Conservation (phyloP, 495 filamentous ascomycete genomes). For the Penicillium flavigenum region DNA sequence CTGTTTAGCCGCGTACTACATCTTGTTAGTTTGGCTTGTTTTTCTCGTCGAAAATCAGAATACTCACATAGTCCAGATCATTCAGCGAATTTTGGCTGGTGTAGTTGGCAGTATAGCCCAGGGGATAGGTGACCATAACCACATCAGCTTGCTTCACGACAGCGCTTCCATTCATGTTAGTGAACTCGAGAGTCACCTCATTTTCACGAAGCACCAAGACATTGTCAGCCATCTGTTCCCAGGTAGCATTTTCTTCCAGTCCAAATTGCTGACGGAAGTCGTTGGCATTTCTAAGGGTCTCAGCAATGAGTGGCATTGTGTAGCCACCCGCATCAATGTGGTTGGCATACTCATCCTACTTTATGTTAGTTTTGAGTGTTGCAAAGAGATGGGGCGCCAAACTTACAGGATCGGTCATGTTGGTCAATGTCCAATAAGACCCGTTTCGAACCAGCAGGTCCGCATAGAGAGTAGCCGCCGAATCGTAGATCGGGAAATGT, state of each 20-base stretch:
- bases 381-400: background rate
- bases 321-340: conserved; percentile 68
- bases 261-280: conserved; percentile 57
- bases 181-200: conserved; percentile 71
- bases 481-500: conserved; percentile 59
- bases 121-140: conserved; percentile 57
- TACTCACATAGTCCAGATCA: conserved; percentile 57
- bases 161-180: conserved; percentile 61
- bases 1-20: conserved; percentile 61
- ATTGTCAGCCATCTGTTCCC: conserved; percentile 52
- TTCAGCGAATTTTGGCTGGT: conserved; percentile 48
- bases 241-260: conserved; percentile 50
- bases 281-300: conserved; percentile 57
- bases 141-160: conserved; percentile 67
- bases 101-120: conserved; percentile 57
- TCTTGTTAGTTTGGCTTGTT: conserved; percentile 5
- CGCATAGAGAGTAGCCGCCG: conserved; percentile 55
- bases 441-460: conserved; percentile 56
- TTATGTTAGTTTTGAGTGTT: background rate
- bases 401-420: conserved; percentile 73
- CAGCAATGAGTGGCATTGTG: conserved; percentile 66
- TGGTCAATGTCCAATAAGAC: conserved; percentile 53
- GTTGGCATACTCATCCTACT: conserved; percentile 71
- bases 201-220: conserved; percentile 54
- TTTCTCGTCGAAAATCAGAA: background rate